phyloP scores from a whole-genome alignment of 768 basidiomycete species.

The Daedalea quercina region DNA sequence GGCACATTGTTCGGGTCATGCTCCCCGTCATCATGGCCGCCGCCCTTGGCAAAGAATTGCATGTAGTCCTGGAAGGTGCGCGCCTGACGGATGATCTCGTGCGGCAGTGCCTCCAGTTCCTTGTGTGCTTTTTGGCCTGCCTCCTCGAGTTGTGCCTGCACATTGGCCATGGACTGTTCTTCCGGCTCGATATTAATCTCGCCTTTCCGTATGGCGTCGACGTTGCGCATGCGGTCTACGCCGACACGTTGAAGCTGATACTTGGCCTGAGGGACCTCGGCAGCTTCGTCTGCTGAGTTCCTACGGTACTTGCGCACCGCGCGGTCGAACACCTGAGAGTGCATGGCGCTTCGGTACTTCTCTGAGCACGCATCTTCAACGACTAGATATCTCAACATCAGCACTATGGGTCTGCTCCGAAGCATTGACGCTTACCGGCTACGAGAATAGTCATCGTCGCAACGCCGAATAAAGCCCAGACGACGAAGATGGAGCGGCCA shows the following conservation, averaged over 20 bases:
- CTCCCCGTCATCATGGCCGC: slow-evolving; percentile 6
- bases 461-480: slow-evolving; percentile 74
- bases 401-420: not conserved
- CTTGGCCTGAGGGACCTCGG: not conserved
- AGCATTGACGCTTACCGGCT: slow-evolving; percentile 41
- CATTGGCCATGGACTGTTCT: not conserved
- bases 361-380: slow-evolving; percentile 60
- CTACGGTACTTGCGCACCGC: slow-evolving; percentile 40
- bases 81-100: slow-evolving; percentile 30
- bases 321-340: slow-evolving; percentile 36
- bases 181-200: not conserved
- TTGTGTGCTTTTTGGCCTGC: slow-evolving; percentile 14
- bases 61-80: slow-evolving; percentile 36
- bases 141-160: slow-evolving; percentile 1
- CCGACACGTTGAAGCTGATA: not conserved
- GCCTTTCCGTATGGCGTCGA: not conserved
- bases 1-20: slow-evolving; percentile 13
- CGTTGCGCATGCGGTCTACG: not conserved
- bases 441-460: slow-evolving; percentile 71
- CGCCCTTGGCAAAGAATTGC: slow-evolving; percentile 22
- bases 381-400: slow-evolving; percentile 31
- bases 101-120: slow-evolving; percentile 33
- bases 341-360: slow-evolving; percentile 54
- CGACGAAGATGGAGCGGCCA: slow-evolving; percentile 70
- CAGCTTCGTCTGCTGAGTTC: not conserved